Percentiles rank a stretch among this genome's conserved stretches.
Conservation (phyloP, 2,329 filamentous ascomycete species). For the Fusarium sp. region DNA sequence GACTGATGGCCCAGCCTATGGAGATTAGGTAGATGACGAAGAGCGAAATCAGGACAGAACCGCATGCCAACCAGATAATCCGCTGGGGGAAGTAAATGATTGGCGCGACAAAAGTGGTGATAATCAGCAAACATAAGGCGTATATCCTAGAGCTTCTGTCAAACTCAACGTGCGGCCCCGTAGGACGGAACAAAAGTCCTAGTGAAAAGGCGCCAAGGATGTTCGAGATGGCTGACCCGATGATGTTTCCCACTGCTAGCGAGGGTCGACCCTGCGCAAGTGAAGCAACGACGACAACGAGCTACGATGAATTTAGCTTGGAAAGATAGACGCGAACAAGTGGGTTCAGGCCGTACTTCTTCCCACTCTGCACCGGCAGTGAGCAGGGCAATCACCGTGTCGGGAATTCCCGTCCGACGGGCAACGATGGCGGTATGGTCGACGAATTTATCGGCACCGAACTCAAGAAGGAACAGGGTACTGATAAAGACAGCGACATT, state of each 20-base stretch:
- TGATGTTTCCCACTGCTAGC: not conserved
- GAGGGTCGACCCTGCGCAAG: not conserved
- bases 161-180: not conserved
- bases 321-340: fast-evolving
- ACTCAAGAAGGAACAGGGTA: not conserved
- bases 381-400: not conserved
- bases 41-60: not conserved
- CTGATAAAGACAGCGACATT: not conserved
- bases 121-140: fast-evolving
- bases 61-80: fast-evolving
- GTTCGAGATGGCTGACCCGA: not conserved
- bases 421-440: not conserved
- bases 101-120: not conserved
- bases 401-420: not conserved
- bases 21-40: not conserved
- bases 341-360: not conserved
- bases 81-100: not conserved
- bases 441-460: not conserved
- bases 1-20: not conserved
- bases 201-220: not conserved
- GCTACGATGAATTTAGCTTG: not conserved
- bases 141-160: not conserved
- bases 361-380: not conserved
- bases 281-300: not conserved
- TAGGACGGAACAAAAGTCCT: fast-evolving